Base-by-base conservation (phyloP, 2,329 filamentous ascomycete genomes). In the Clonostachys solani region DNA sequence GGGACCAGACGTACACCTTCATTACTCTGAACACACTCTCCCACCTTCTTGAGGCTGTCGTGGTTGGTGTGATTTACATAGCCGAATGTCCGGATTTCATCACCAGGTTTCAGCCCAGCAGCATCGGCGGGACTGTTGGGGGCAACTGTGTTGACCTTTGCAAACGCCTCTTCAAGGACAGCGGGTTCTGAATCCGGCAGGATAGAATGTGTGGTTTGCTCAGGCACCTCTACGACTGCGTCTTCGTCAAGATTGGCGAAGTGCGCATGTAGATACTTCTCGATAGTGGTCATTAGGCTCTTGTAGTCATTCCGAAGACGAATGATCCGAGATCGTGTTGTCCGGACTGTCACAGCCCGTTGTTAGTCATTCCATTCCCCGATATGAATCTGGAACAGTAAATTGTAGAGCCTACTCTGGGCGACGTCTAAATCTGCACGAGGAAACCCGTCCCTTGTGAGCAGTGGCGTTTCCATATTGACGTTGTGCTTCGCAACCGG, bases 361-460 rank as follows among this genome's bases (percentile, higher is more conserved):
- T 37, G 40, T 54, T 44, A 54, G 46, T 29, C 19, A 7, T 42
- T 12, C 16, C 33, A 36, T 44, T 10, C 6, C 7, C 13, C 33
- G 13, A 29, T 36, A 8, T 4, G 34, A 23, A 13, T 10, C 3
- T 33, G 17, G 15, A 8, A 16, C 37, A 33, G 40, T 29, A 35
- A 10, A 15, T 34, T 10, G 23, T 10, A 29, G 23, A 29, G 47
- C 75, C 54, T 82, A 94, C 90, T 94, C 70, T 96, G 92, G 23
- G 94, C 87, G 52, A 99, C 87, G 65, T 99, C 94, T 53, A 99
- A 85, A 67, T 99, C 94, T 58, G 89, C 86, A 62, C 94, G 82
- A 33, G 94, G 94, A 63, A 89, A 99, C 43, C 94, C 94, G 68
- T 97, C 94, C 51, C 84, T 81, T 13, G 92, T 96, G 19, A 90